Evolutionary conservation across 1,139 yeast species (phyloP), one percentile per base, ranked within the genome.

Genomic region (Wickerhamiella infanticola): DNA sequence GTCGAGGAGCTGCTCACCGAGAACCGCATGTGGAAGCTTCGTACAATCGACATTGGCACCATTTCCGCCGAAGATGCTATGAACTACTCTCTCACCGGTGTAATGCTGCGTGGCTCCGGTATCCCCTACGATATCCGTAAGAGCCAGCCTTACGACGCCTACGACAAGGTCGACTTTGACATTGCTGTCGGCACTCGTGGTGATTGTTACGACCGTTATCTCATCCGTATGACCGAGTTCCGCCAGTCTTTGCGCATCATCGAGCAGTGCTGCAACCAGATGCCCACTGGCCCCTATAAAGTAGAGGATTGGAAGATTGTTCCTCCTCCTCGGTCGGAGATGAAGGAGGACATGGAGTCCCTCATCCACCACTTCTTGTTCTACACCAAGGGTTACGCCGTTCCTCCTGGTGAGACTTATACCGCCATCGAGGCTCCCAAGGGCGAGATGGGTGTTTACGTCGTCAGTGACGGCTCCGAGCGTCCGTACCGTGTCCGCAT

Each of bases 301-400:
- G 94, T 82, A 51, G 95, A 84, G 68, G 95, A 84, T 66, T 83
- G 73, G 70, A 84, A 84, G 70, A 75, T 84, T 55, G 70, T 78
- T 47, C 88, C 94, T 37, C 95, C 95, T 37, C 79, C 94, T 51
- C 78, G 93, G 63, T 63, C 76, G 27, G 62, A 74, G 57, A 84
- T 84, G 95, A 84, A 84, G 69, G 86, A 81, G 64, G 94, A 84
- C 67, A 84, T 84, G 95, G 95, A 84, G 70, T 82, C 93, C 29
- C 73, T 84, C 57, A 84, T 84, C 61, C 94, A 84, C 64, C 95
- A 84, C 68, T 84, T 84, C 73, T 70, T 84, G 63, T 72, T 82
- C 56, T 84, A 79, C 70, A 81, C 94, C 47, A 84, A 84, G 72
- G 95, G 95, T 55, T 83, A 77, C 63, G 79, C 81, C 43, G 95